Conservation (phyloP, 2,329 filamentous ascomycete genomes). For the Colletotrichum lini region DNA sequence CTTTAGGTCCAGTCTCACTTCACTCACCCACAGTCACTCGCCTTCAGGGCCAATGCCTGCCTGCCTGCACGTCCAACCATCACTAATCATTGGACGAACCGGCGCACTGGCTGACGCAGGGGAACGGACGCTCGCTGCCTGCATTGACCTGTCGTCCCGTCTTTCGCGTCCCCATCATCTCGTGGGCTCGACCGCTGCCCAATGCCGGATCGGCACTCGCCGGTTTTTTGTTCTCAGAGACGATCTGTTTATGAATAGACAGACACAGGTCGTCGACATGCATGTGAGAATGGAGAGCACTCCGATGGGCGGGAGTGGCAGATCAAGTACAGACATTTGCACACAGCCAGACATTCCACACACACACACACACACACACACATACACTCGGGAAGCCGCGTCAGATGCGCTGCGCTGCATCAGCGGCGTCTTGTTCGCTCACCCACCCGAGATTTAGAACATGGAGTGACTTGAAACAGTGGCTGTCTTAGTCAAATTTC, state of each 20-base stretch:
- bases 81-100: slow-evolving; percentile 4
- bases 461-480: slow-evolving; percentile 4
- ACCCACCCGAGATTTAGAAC: neutral
- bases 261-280: neutral
- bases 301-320: neutral
- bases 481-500: slow-evolving; percentile 3
- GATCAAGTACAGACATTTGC: neutral
- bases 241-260: neutral
- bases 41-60: slow-evolving; percentile 3
- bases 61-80: neutral
- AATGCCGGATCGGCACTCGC: neutral
- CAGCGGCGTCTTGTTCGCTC: neutral
- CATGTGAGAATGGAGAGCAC: neutral
- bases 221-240: neutral
- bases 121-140: slow-evolving; percentile 7
- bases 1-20: too few relatives aligned
- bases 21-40: neutral
- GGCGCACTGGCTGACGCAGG: slow-evolving; percentile 17
- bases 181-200: neutral
- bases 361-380: too few relatives aligned
- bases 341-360: neutral
- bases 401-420: neutral
- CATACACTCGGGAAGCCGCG: neutral
- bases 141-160: slow-evolving; percentile 17
- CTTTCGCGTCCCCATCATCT: neutral